Conservation (phyloP, 192 early-diverging fungal species). For the Coemansia aciculifera region DNA sequence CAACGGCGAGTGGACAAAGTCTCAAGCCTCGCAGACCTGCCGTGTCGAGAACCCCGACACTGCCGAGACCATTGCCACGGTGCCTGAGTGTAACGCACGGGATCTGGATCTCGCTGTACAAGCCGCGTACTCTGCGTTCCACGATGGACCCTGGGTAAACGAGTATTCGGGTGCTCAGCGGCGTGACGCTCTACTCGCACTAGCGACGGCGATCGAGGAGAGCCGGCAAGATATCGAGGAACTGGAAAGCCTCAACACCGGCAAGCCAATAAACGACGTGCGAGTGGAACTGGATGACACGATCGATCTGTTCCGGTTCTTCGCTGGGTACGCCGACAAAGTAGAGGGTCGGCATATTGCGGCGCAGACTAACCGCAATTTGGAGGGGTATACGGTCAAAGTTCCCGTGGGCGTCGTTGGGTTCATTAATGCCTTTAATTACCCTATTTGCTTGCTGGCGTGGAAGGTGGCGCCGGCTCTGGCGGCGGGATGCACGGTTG, state of each 20-base stretch:
- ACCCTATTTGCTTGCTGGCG: conserved; percentile 57
- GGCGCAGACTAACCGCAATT: conserved; percentile 30
- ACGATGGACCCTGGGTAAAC: conserved; percentile 50
- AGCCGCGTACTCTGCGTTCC: conserved; percentile 47
- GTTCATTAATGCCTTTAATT: conserved; percentile 64
- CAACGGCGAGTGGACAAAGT: conserved; percentile 36
- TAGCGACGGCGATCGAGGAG: conserved; percentile 49
- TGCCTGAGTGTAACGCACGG: conserved; percentile 37
- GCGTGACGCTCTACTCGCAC: conserved; percentile 50
- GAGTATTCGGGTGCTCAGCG: conserved; percentile 55
- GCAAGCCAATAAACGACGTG: conserved; percentile 57
- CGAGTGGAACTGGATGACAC: conserved; percentile 55
- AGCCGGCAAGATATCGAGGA: conserved; percentile 40
- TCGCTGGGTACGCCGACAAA: conserved; percentile 55
- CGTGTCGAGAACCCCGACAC: conserved; percentile 48
- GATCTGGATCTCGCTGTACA: conserved; percentile 50
- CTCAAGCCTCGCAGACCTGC: conserved; percentile 13
- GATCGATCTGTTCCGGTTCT: conserved; percentile 50
- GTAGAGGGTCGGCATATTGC: conserved; percentile 51
- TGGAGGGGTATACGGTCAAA: conserved; percentile 51
- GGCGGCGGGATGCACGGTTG: conserved; percentile 51
- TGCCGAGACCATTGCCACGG: conserved; percentile 35
- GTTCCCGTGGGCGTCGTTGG: conserved; percentile 57
- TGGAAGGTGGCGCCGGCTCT: conserved; percentile 58
- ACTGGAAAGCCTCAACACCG: conserved; percentile 56